Evolutionary conservation across 345 rosid genomes (phyloP), one percentile per base, ranked within the genome.

Genomic region (Nasturtium officinale): DNA sequence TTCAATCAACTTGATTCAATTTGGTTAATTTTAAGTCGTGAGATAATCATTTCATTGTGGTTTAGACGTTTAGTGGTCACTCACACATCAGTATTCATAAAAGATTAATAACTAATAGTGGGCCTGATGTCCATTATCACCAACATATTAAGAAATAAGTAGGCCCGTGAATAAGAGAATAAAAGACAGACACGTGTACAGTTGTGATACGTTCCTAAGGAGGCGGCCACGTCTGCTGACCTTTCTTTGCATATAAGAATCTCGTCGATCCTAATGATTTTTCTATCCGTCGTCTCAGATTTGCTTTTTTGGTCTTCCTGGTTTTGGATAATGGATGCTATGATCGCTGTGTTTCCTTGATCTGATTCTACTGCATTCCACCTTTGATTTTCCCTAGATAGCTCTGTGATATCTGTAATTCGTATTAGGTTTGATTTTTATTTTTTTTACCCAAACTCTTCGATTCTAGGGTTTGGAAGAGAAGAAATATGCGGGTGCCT

Each of bases 401-500:
- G 4, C 25, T 38, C 29, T 48, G 28, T 20, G 61, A 59, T 65
- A 60, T 74, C 51, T 74, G 57, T 47, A 17, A 38, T 29, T 75
- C 55, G 15, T 69, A 35, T 68, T 77, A 67, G 75, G 81, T n/a
- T 45, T n/a, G 65, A 0, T 37, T 13, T 20, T 17, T 10, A 5
- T 37, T 12, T 33, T 9, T 15, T 43, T n/a, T 1, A 3, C 50
- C 50, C 50, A 0, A 33, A 61, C 58, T 76, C 58, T 75, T 69
- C 11, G 69, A 66, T 63, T 8, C 12, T 69, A 68, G 92, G 95
- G 92, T 84, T 82, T 88, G 79, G 83, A 78, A 83, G 92, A 86
- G 93, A 84, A 67, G 77, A 52, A 40, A 83, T 80, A 92, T 95
- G 99, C 92, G 86, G 94, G 80, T 80, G 79, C 87, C 81, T 88